These are phyloP conservation scores for Metschnikowia dekortorum DNA, from an alignment of 805 yeast species.

Conservation along the genomic window DNA sequence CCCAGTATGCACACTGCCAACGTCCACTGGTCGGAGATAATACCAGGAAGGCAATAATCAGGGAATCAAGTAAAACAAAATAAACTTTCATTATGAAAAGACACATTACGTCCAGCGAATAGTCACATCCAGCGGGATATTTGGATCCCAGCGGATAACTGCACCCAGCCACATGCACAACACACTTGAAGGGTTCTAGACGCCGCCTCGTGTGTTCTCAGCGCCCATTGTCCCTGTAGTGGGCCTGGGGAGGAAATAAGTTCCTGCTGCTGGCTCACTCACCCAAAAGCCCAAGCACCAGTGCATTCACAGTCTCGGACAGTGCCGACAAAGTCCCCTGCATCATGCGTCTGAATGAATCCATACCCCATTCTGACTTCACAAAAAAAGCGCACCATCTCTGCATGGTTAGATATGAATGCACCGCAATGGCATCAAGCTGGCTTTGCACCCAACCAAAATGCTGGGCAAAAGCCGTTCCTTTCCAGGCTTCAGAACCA, in stretches of 20 bases:
- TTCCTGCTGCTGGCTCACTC: background rate
- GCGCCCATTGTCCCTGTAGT: background rate
- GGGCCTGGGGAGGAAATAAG: background rate
- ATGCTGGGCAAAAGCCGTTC: background rate
- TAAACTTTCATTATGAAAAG: background rate
- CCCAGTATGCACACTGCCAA: constrained; percentile 2
- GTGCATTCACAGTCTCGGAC: background rate
- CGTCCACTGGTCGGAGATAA: background rate
- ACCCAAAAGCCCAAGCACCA: background rate
- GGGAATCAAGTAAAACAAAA: background rate
- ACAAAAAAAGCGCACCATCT: background rate
- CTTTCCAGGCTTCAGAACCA: background rate
- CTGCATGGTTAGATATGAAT: background rate
- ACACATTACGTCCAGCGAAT: background rate
- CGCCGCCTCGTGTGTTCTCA: background rate
- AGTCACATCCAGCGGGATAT: no score
- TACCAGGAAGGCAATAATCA: background rate
- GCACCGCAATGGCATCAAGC: background rate
- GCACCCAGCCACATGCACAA: background rate
- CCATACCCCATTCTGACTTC: background rate
- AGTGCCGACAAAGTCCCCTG: background rate
- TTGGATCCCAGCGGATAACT: background rate
- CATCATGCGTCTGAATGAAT: background rate
- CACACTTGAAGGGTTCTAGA: background rate
- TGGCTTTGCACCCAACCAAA: background rate